Base-by-base conservation (phyloP, 2,329 filamentous ascomycete species). In the Aspergillus sp. region DNA sequence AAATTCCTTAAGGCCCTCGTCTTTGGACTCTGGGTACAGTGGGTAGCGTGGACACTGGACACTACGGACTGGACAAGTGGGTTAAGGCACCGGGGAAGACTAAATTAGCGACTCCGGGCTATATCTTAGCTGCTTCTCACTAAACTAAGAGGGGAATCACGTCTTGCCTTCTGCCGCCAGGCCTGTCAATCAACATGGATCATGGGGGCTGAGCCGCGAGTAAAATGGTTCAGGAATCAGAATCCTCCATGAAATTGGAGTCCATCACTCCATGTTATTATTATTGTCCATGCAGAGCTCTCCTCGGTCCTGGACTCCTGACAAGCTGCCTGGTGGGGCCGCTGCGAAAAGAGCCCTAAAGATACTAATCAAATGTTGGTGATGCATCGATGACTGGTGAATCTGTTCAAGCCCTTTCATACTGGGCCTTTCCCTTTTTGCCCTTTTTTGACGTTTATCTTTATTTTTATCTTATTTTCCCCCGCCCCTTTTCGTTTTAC, bases 401-500 rank as follows among this genome's bases (percentile, higher is more conserved):
- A 19, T 52, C 7, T 46, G 19, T 45, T 25, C 31, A 46, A 44
- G 27, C 27, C 27, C 12, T 52, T 33, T 57, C 41, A 50, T 45
- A 5, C 51, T 23, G 27, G 9, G 4, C 47, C 31, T 61, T 44
- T 60, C 41, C 56, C 23, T 47, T 47, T 53, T 58, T 45, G 31
- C 47, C 50, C 51, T 23, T 50, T 52, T 52, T 37, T 8, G 25
- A 8, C 2, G 8, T 56, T 35, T 59, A 37, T 39, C 51, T 17
- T 40, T 56, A 11, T 11, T 31, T 4, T 31, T 31, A 11, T 31
- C 9, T 11, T 31, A 11, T 11, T 31, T 31, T 4, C 9, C 27
- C 9, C 27, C 27, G 12, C 40, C 17, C 31, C 43, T 41, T 52
- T 37, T 39, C 57, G 33, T 33, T 35, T 54, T 19, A 37, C 52